Conservation (phyloP, 257 asterid species). For the Primulina tabacum region DNA sequence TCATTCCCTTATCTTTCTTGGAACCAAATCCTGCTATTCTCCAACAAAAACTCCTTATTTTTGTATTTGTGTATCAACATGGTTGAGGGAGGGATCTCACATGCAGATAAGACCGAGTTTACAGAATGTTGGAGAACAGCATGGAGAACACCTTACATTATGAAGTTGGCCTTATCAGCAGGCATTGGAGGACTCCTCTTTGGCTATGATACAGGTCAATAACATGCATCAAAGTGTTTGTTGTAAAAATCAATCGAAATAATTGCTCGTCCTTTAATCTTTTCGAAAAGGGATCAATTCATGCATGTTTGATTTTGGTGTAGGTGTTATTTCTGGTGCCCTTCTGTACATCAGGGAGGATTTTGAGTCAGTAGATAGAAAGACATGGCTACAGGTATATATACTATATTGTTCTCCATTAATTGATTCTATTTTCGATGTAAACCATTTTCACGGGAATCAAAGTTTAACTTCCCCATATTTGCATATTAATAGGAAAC, state of each 20-base stretch:
- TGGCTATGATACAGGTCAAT: slow-evolving; percentile 29
- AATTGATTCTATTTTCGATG: neutral
- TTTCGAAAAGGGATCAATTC: neutral
- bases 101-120: slow-evolving; percentile 22
- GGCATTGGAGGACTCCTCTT: slow-evolving; percentile 35
- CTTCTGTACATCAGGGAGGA: slow-evolving; percentile 41
- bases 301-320: neutral
- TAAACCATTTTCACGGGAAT: neutral
- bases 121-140: slow-evolving; percentile 16
- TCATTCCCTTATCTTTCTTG: too few species aligned
- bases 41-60: neutral
- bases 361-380: slow-evolving; percentile 29
- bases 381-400: slow-evolving; percentile 36
- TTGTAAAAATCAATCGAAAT: too few species aligned
- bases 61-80: too few species aligned
- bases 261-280: neutral
- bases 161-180: slow-evolving; percentile 32
- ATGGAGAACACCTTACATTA: slow-evolving; percentile 25
- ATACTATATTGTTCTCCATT: too few species aligned
- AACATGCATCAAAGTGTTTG: neutral
- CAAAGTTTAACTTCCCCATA: neutral
- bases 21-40: neutral
- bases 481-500: slow-evolving; percentile 4
- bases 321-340: slow-evolving; percentile 47
- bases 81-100: slow-evolving; percentile 27